These are phyloP conservation scores for Dendrobium officinale DNA, from an alignment of 106 monocot species.

Conservation along the genomic window DNA sequence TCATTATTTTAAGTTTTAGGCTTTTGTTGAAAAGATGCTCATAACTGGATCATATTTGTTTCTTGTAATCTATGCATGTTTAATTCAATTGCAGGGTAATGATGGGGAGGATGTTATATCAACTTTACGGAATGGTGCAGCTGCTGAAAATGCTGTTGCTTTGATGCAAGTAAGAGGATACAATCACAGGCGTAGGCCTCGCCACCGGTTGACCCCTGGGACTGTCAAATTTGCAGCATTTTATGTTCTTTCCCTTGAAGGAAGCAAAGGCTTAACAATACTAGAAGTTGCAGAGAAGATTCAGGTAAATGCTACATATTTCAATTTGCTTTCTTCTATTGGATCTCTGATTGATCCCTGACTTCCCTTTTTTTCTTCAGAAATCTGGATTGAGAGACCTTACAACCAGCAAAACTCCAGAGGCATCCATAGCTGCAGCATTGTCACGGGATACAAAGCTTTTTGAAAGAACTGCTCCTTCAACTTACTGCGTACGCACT, in stretches of 20 bases:
- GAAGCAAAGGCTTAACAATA: constrained; percentile 78
- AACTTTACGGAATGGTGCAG: constrained; percentile 76
- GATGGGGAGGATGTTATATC: constrained; percentile 76
- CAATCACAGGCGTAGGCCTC: constrained; percentile 60
- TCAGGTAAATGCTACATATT: constrained; percentile 49
- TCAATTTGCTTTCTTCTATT: constrained; percentile 2
- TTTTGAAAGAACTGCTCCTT: constrained; percentile 98
- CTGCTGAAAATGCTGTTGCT: constrained; percentile 92
- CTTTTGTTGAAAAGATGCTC: no score
- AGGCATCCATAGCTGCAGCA: constrained; percentile 98
- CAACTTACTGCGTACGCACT: constrained; percentile 86
- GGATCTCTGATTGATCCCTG: not conserved
- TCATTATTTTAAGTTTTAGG: no score
- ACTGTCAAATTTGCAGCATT: constrained; percentile 99
- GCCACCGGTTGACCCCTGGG: constrained; percentile 92
- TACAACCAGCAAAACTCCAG: constrained; percentile 97
- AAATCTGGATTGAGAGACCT: constrained; percentile 97
- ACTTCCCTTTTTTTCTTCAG: constrained; percentile 22
- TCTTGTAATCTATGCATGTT: not conserved
- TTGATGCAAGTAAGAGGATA: constrained; percentile 88
- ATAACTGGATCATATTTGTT: not conserved
- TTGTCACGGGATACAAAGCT: constrained; percentile 86
- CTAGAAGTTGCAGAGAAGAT: constrained; percentile 96
- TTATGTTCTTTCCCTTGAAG: constrained; percentile 95
- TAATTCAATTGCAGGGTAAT: constrained; percentile 41